phyloP scores from a whole-genome alignment of 2,329 filamentous ascomycete species.

The Didymella glomerata region DNA sequence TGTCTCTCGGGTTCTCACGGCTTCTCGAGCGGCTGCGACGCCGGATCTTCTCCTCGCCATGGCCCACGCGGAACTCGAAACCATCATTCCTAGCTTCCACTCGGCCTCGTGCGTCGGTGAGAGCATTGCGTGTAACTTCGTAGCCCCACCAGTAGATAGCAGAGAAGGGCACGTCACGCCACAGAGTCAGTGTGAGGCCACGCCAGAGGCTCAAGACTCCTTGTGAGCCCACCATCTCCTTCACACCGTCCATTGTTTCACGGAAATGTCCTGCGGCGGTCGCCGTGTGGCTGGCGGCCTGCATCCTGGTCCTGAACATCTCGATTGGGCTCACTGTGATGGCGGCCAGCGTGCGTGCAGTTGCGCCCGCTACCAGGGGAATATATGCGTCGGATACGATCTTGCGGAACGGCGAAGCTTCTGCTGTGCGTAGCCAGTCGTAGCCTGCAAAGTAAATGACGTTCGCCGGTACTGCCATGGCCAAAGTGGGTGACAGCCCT shows the following conservation, averaged over 20 bases:
- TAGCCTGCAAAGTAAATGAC: slow-evolving; percentile 99
- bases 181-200: slow-evolving; percentile 87
- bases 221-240: slow-evolving; percentile 77
- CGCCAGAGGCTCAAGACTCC: slow-evolving; percentile 89
- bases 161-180: slow-evolving; percentile 97
- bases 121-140: slow-evolving; percentile 76
- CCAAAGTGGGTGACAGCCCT: slow-evolving; percentile 88
- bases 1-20: slow-evolving; percentile 75
- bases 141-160: slow-evolving; percentile 99
- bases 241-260: slow-evolving; percentile 78
- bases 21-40: slow-evolving; percentile 63
- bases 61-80: slow-evolving; percentile 45
- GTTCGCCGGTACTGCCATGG: slow-evolving; percentile 94
- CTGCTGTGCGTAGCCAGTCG: slow-evolving; percentile 85
- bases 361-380: slow-evolving; percentile 80
- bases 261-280: slow-evolving; percentile 72
- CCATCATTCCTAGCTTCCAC: slow-evolving; percentile 47
- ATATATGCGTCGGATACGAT: slow-evolving; percentile 69
- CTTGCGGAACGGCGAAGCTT: slow-evolving; percentile 73
- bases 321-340: slow-evolving; percentile 88
- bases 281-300: slow-evolving; percentile 67
- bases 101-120: slow-evolving; percentile 73
- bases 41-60: slow-evolving; percentile 42
- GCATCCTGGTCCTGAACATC: slow-evolving; percentile 90
- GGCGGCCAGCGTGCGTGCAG: slow-evolving; percentile 81